Base-by-base conservation (phyloP, 495 filamentous ascomycete genomes). In the Lasiosphaeria hispida region DNA sequence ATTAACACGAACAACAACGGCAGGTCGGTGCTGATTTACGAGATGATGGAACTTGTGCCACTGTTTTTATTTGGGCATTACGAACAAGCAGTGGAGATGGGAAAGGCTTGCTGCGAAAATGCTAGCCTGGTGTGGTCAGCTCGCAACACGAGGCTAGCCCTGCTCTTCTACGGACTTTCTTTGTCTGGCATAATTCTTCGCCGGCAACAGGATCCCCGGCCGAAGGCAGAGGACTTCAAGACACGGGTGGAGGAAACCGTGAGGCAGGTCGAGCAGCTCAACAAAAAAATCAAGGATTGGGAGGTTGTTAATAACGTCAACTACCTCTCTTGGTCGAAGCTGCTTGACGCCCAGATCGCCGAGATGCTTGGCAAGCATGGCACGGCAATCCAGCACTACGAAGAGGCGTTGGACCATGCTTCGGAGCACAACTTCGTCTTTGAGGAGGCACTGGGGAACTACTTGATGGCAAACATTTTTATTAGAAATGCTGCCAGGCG, bases 401-500 rank as follows among this genome's bases (percentile, higher is more conserved):
- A 96, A 72, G 78, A 83, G 55, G 85, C 87, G 15, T 78, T 91
- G 40, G 90, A 96, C 63, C 90, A 95, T 70, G 86, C 87, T 41
- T 82, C 91, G 57, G 78, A 92, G 41, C 82, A 95, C 69, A 83
- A 82, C 52, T 91, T 90, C 68, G 71, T 83, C 10, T 79, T 95
- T 41, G 92, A 96, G 61, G 88, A 96, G 65, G 92, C 88, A 0
- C 80, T 92, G 17, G 81, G 86, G 7, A 86, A 88, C 63, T 91
- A 95, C 72, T 69, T 95, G 38, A 80, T 85, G 77, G 88, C 84
- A 1, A 89, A 87, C 33, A 91, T 87, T 59, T 84, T 91, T 55
- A 76, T 90, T 43, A 78, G 91, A 39, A 81, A 83, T 58, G 84
- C 83, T 7, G 86, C 88, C 4, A 85, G 86, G 48, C 71, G 92